Base-by-base conservation (phyloP, 208 protist species). In the Phytomonas serpens region DNA sequence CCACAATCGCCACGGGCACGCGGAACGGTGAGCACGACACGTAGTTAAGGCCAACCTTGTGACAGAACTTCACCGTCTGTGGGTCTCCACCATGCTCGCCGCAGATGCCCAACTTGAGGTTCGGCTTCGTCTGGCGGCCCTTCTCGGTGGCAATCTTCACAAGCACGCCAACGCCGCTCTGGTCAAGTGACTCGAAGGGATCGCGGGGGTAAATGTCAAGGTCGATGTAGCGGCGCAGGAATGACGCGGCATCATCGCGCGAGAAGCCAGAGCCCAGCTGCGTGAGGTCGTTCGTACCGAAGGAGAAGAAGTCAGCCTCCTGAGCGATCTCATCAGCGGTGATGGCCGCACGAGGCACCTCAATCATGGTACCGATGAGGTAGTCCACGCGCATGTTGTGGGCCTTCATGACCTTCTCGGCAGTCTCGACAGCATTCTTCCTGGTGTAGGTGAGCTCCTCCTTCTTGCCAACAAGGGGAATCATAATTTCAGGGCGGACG, bases 201-300 rank as follows among this genome's bases (percentile, higher is more conserved):
- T 98, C 95, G 71, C 74, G 75, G 69, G 77, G 65, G 85, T 97
- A 95, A 79, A 99, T 90, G 69, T 86, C 91, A 38, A 93, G 72
- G n/a, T 97, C 83, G 74, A 91, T 73, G 78, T 99, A 99, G 67
- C 92, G 79, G 66, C 82, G 78, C 69, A 99, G 80, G 93, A 98
- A 99, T 61, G 85, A 82, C 31, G 81, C 92, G 38, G 93, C 83
- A 80, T 99, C 97, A 81, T 99, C 97, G 72, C 97, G 91, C 11
- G 96, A 98, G 83, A 97, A 98, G 72, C 95, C 95, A 74, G 94
- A 98, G 71, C 95, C 97, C 88, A 97, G 97, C 84, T 98, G 97
- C 61, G 97, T 98, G 57, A 99, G 84, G 72, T 99, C 97, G 86
- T 99, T 99, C 57, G 97, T 98, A 61, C 97, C 97, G 78, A 98